Evolutionary conservation across 768 basidiomycete species (phyloP).

Genomic region (Suillus hirtellus): DNA sequence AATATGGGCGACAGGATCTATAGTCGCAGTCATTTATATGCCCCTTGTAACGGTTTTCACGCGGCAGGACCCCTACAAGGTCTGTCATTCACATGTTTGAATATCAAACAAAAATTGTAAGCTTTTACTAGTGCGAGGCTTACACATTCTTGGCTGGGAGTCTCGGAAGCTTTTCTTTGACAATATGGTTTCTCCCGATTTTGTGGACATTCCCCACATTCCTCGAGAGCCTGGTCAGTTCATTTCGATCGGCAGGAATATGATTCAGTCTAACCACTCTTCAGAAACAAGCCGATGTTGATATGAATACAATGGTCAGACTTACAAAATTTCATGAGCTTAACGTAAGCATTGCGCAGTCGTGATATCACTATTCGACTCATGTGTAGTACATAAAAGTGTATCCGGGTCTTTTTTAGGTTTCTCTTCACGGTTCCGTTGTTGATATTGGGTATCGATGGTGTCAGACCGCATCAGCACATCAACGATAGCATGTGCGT

Average conservation of each 20-base stretch:
- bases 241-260: slow-evolving; percentile 2
- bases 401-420: slow-evolving; percentile 70
- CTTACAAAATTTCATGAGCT: slow-evolving; percentile 81
- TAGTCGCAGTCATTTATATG: slow-evolving; percentile 61
- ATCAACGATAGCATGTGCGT: slow-evolving; percentile 62
- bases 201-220: slow-evolving; percentile 74
- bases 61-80: slow-evolving; percentile 58
- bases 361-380: not conserved
- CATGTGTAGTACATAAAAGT: slow-evolving; percentile 38
- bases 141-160: slow-evolving; percentile 70
- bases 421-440: slow-evolving; percentile 69
- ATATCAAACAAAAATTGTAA: slow-evolving; percentile 7
- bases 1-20: slow-evolving; percentile 67
- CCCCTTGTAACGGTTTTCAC: slow-evolving; percentile 70
- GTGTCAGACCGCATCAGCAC: slow-evolving; percentile 57
- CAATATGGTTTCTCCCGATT: slow-evolving; percentile 73
- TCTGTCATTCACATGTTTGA: slow-evolving; percentile 27
- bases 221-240: slow-evolving; percentile 55
- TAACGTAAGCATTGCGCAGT: slow-evolving; percentile 53
- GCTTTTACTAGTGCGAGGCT: slow-evolving; percentile 57
- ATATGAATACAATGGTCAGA: slow-evolving; percentile 63
- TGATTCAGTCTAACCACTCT: not conserved
- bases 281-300: slow-evolving; percentile 63
- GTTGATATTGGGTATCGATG: slow-evolving; percentile 68
- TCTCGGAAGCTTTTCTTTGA: slow-evolving; percentile 66